Evolutionary conservation across 352 stramenopile species (phyloP).

Genomic region (Pythium sp.): DNA sequence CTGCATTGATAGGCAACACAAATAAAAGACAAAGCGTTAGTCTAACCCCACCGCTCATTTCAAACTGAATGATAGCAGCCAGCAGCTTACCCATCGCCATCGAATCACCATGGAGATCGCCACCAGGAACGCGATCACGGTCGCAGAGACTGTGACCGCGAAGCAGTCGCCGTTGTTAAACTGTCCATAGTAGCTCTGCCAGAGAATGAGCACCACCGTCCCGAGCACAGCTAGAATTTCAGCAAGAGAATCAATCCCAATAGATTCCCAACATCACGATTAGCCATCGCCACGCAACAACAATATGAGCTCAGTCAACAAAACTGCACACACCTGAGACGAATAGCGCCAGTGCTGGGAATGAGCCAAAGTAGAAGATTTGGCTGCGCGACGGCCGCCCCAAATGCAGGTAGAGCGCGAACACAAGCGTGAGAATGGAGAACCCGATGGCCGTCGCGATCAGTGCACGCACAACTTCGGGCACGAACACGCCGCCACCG

Average conservation of each 20-base stretch:
- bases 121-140: constrained; percentile 59
- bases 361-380: constrained; percentile 53
- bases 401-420: constrained; percentile 66
- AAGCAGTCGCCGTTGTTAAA: constrained; percentile 80
- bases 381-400: constrained; percentile 54
- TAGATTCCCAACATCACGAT: too few relatives aligned
- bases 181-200: constrained; percentile 46
- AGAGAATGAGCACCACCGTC: constrained; percentile 45
- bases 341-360: constrained; percentile 56
- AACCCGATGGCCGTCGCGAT: constrained; percentile 47
- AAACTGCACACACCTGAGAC: constrained; percentile 25
- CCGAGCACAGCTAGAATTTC: constrained; percentile 35
- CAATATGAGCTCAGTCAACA: too few relatives aligned
- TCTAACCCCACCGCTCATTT: neutral
- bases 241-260: neutral
- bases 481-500: constrained; percentile 24
- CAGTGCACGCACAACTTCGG: constrained; percentile 38
- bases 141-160: constrained; percentile 57
- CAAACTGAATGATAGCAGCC: constrained; percentile 1
- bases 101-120: constrained; percentile 73
- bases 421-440: constrained; percentile 36
- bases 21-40: neutral
- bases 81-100: constrained; percentile 56
- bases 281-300: too few relatives aligned
- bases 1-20: constrained; percentile 19